Base-by-base conservation (phyloP, 2,329 filamentous ascomycete species). In the Lecanoromycetidae sp. region DNA sequence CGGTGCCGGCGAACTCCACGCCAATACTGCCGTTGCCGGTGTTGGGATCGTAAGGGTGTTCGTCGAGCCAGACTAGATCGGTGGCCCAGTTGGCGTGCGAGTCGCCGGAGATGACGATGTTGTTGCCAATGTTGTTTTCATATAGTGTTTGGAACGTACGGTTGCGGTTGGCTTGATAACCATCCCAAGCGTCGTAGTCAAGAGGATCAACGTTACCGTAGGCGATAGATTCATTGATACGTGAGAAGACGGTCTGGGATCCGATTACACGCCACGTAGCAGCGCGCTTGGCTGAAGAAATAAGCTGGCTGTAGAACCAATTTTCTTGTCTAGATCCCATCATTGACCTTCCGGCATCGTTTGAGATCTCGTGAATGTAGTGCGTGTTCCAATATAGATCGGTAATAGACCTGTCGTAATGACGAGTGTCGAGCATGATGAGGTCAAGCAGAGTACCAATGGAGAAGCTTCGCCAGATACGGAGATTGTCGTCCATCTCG, bases 321-420 rank as follows among this genome's bases (percentile, higher is more conserved):
- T 76, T 75, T 61, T 87, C 84, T 59, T 87, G 83, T 9, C 74
- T 73, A 1, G 72, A 68, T 2, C 83, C 83, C 81, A 87, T 86
- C 54, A 87, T 65, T 0, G 74, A 75, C 3, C 83, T 75, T 5
- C 77, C 73, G 2, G 79, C 76, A 47, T 87, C 80, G 54, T 85
- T 74, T 15, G 71, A 76, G 49, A 86, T 80, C 2, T 66, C 56
- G 50, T 76, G 68, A 35, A 82, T 66, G 57, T 83, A 83, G 35
- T 76, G 67, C 1, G 71, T 72, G 57, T 83, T 82, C 70, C 73
- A 76, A 53, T 70, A 74, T 51, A 71, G 52, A 54, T 71, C 67
- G 1, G 79, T 82, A 55, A 82, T 79, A 35, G 71, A 75, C 40
- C 81, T 74, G 57, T 84, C 79, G 54, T 84, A 84, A 50, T 82